Base-by-base conservation (phyloP, 345 rosid genomes). In the Brassica juncea region DNA sequence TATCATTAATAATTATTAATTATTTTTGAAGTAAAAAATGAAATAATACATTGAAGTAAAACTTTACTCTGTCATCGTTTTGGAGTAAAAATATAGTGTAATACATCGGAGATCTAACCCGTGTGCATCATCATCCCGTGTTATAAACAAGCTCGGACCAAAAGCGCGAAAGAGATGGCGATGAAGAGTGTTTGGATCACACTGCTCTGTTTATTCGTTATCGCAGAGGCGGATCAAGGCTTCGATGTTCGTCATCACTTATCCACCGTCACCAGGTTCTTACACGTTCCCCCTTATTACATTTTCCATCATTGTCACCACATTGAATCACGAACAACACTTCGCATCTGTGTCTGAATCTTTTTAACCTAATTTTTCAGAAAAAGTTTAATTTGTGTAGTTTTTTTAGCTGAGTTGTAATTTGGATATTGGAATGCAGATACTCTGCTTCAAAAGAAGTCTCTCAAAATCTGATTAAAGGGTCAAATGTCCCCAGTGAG, bases 191-290 rank as follows among this genome's bases (percentile, higher is more conserved):
- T 81, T 21, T 61, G 71, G 77, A 31, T 83, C 54, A 25, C 76
- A 57, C 7, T 83, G n/a, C 49, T 85, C 11, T 58, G 66, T 16
- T 4, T 86, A 1, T 61, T 62, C 23, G 16, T 73, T 25, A 84
- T 72, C 65, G 78, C 89, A 4, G 52, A 64, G 5, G 87, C 86
- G 39, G 87, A 86, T 80, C 89, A 84, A 62, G 80, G 30, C 54
- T 89, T 92, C 79, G 89, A 90, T 71, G 89, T 92, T 68, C 94
- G 93, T 31, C 90, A 79, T n/a, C 94, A 89, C 73, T 83, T 92
- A 15, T 90, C 92, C 52, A 89, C 95, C 28, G 90, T 87, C 2
- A 71, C 97, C 32, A 87, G 91, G 97, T 92, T 66, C 65, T 44
- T 44, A 64, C 52, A 49, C 12, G 71, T 28, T 3, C 52, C 8